Percentiles rank a stretch among this genome's conserved stretches.
Evolutionary conservation across 202 grass and related monocot species (phyloP).

Genomic region (Bolboschoenoplectus hybrid): DNA sequence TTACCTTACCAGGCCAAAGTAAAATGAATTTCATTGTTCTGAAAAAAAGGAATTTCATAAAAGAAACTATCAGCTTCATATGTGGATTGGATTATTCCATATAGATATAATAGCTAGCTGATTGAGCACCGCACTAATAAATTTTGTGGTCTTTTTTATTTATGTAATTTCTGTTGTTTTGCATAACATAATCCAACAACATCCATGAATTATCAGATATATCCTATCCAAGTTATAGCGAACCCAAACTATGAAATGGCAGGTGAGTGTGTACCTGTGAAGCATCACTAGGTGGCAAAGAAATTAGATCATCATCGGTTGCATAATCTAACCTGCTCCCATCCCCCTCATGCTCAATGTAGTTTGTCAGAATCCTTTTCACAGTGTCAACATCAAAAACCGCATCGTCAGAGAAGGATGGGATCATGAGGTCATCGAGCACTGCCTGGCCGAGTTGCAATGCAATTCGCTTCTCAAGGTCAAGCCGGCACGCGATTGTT

Average conservation of each 20-base stretch:
- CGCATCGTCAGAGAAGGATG: slow-evolving; percentile 43
- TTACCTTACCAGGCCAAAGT: background rate
- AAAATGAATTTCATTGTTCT: background rate
- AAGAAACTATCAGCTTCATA: background rate
- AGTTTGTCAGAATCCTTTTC: slow-evolving; percentile 73
- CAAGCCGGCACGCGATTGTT: slow-evolving; percentile 78
- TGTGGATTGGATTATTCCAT: background rate
- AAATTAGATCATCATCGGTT: slow-evolving; percentile 71
- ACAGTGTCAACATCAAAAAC: slow-evolving; percentile 76
- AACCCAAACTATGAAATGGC: background rate
- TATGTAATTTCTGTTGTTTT: background rate
- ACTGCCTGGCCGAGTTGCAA: slow-evolving; percentile 72
- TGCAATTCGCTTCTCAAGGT: slow-evolving; percentile 82
- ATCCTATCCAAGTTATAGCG: background rate
- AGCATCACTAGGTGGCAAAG: slow-evolving; percentile 47
- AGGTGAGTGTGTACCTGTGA: slow-evolving; percentile 16
- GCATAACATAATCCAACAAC: background rate
- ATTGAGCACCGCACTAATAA: background rate
- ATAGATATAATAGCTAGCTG: background rate
- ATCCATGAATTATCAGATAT: background rate
- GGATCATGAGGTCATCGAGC: slow-evolving; percentile 84
- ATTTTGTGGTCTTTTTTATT: background rate
- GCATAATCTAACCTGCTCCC: slow-evolving; percentile 58
- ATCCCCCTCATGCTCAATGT: slow-evolving; percentile 69
- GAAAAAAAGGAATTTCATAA: background rate